Evolutionary conservation across 2,329 filamentous ascomycete genomes (phyloP), one percentile per base, ranked within the genome.

Genomic region (Claviceps sp.): DNA sequence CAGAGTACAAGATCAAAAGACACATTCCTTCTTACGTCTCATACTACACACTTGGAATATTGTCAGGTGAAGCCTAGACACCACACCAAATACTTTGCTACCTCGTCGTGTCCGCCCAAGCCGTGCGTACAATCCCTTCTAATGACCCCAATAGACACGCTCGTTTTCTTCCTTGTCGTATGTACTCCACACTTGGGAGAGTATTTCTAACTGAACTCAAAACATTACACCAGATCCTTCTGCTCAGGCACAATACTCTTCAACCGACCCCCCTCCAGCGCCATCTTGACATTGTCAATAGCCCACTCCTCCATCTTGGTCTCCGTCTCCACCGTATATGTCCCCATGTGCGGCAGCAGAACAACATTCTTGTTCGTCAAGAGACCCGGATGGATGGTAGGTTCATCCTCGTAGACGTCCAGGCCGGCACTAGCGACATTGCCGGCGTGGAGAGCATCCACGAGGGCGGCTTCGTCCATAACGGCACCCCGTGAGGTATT

Each of bases 271-370:
- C 74, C 74, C 56, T 78, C 72, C 5, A 90, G 58, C 1, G 82
- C 86, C 57, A 72, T 67, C 22, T 75, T 72, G 36, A 89, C 75
- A 61, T 93, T 91, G 34, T 73, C 75, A 57, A 91, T 82, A 40
- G 79, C 77, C 82, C 82, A 88, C 61, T 81, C 75, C 68, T 91
- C 87, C 86, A 91, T 83, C 66, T 78, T 77, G 44, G 67, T 71
- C 64, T 76, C 71, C 6, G 77, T 79, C 68, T 80, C 87, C 29
- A 81, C 70, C 0, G 86, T 91, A 75, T 79, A 88, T 0, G 88
- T 94, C 0, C 88, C 88, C 85, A 94, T 86, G 66, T 94, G 88
- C 49, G 88, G 88, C 38, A 94, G 69, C 29, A 95, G 72, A 59
- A 91, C 72, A 22, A 87, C 86, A 58, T 80, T 77, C 2, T 79